Conservation (phyloP, 768 basidiomycete genomes). For the Phylloporus rhodoxanthus region DNA sequence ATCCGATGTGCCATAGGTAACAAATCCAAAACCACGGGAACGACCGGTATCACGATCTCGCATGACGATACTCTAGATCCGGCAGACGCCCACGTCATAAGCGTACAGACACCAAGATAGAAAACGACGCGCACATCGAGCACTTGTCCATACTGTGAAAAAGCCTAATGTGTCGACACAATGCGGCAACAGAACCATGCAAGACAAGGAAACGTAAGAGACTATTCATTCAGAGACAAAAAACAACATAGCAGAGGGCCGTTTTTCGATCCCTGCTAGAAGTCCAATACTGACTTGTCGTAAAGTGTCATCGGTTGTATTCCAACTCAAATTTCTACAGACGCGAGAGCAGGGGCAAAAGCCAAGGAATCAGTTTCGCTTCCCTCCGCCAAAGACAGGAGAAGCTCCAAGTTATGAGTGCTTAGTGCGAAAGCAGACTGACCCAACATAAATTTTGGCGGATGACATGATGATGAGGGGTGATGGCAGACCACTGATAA, state of each 20-base stretch:
- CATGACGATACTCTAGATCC: conserved; percentile 87
- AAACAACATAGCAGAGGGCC: conserved; percentile 42
- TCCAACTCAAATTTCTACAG: conserved; percentile 91
- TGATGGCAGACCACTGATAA: conserved; percentile 32
- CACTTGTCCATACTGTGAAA: conserved; percentile 75
- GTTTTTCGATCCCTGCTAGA: conserved; percentile 23
- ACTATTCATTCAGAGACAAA: conserved; percentile 27
- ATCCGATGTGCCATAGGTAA: conserved; percentile 54
- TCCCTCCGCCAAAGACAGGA: conserved; percentile 38
- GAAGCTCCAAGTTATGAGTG: conserved; percentile 39
- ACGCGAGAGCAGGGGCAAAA: conserved; percentile 36
- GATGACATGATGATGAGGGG: conserved; percentile 47
- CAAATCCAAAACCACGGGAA: conserved; percentile 96
- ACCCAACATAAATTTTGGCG: conserved; percentile 89
- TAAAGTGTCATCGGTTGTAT: conserved; percentile 89
- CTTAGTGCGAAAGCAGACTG: conserved; percentile 62
- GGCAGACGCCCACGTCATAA: conserved; percentile 17
- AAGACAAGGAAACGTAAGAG: conserved; percentile 29
- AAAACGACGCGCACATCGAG: conserved; percentile 77
- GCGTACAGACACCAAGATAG: conserved; percentile 18
- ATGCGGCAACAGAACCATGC: conserved; percentile 19
- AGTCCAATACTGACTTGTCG: conserved; percentile 72
- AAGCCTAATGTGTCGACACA: conserved; percentile 53
- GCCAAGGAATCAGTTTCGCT: conserved; percentile 51
- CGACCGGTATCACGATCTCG: conserved; percentile 97